Percentiles rank a stretch among this genome's conserved stretches.
Conservation (phyloP, 208 protist genomes). For the Tritrichomonas musculus region DNA sequence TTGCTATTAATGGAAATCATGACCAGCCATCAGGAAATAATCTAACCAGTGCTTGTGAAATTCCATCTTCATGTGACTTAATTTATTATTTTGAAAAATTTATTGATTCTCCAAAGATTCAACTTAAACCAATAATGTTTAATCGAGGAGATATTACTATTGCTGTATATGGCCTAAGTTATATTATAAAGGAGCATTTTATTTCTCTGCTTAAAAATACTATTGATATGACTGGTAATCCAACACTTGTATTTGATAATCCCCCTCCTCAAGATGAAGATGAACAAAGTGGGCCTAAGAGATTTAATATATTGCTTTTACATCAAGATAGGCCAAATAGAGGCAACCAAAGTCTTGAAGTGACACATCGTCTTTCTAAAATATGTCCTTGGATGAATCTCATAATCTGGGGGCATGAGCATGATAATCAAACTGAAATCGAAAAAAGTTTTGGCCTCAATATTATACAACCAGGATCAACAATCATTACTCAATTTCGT, state of each 20-base stretch:
- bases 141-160: background rate
- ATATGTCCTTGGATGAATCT: background rate
- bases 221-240: background rate
- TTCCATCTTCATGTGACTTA: background rate
- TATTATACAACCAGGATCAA: background rate
- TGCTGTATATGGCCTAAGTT: background rate
- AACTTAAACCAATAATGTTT: background rate
- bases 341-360: no score
- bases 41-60: background rate
- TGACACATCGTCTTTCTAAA: background rate
- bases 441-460: background rate
- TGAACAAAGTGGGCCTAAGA: background rate
- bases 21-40: background rate
- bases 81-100: background rate
- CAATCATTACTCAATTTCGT: background rate
- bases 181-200: background rate
- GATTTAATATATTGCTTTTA: background rate
- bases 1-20: constrained; percentile 22
- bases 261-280: background rate
- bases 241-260: background rate
- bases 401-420: background rate
- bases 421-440: background rate
- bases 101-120: background rate
- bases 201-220: background rate
- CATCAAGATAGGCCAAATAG: background rate